Percentiles rank a stretch among this genome's conserved stretches.
These are phyloP conservation scores for Didymella pinodella DNA, from an alignment of 2,329 filamentous ascomycete genomes.

Conservation along the genomic window DNA sequence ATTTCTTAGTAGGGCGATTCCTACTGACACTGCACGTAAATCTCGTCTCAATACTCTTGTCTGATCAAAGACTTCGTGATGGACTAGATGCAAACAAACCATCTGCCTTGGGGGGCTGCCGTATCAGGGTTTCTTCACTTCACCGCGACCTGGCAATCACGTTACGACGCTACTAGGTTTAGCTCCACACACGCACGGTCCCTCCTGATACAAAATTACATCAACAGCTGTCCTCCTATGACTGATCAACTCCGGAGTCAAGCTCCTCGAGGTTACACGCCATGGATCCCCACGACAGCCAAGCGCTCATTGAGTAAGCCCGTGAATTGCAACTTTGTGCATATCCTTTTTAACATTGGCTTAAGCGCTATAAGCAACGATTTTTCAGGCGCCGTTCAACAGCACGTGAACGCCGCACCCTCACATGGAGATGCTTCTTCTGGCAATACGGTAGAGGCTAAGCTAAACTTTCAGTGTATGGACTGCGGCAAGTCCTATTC, in stretches of 20 bases:
- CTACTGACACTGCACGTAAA: not conserved
- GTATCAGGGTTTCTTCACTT: slow-evolving; percentile 1
- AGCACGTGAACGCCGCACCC: not conserved
- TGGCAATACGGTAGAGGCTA: not conserved
- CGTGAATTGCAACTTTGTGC: not conserved
- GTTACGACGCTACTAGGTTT: slow-evolving; percentile 5
- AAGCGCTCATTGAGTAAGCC: slow-evolving; percentile 4
- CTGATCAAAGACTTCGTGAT: not conserved
- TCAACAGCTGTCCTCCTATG: not conserved
- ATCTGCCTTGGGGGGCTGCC: not conserved
- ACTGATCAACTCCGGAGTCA: not conserved
- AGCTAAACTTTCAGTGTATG: not conserved
- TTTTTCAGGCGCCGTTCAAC: not conserved
- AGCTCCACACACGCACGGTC: slow-evolving; percentile 1
- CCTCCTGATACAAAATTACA: not conserved
- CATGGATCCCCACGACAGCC: not conserved
- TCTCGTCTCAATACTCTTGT: not conserved
- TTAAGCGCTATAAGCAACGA: not conserved
- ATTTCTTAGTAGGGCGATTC: too few relatives aligned
- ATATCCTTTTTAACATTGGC: not conserved
- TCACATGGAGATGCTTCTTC: not conserved
- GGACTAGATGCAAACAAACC: not conserved
- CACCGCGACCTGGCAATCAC: slow-evolving; percentile 1
- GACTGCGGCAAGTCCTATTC: slow-evolving; percentile 7
- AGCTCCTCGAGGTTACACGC: not conserved